Conservation (phyloP, 768 basidiomycete genomes). For the Serendipita indica region DNA sequence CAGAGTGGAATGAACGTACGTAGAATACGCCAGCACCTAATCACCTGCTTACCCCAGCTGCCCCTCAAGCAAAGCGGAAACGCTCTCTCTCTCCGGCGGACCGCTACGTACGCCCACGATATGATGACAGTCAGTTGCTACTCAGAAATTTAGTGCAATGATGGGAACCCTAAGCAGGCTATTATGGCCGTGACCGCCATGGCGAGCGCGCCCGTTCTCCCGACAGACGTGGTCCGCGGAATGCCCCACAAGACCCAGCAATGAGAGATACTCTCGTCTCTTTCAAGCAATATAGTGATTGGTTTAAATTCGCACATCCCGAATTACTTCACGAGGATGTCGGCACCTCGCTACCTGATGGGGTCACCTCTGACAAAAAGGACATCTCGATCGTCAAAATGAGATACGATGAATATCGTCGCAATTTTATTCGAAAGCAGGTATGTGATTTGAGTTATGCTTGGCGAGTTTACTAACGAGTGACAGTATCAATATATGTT, state of each 20-base stretch:
- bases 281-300: background rate
- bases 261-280: background rate
- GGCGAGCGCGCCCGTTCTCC: background rate
- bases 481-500: conserved; percentile 88
- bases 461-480: conserved; percentile 15
- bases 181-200: background rate
- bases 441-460: background rate
- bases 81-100: background rate
- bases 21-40: background rate
- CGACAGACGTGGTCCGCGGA: conserved; percentile 4
- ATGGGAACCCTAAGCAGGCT: background rate
- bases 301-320: background rate
- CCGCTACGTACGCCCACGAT: background rate
- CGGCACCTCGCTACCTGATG: background rate
- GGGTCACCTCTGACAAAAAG: background rate
- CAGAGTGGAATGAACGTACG: background rate
- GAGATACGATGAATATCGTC: conserved; percentile 6
- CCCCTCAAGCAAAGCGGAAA: background rate
- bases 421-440: conserved; percentile 3
- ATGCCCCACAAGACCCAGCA: background rate
- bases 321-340: background rate
- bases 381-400: background rate
- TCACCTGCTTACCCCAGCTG: background rate
- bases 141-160: background rate
- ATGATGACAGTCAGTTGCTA: background rate